Base-by-base conservation (phyloP, 228 moss, liverwort and hornwort species). In the Sphagnum magellanicum region DNA sequence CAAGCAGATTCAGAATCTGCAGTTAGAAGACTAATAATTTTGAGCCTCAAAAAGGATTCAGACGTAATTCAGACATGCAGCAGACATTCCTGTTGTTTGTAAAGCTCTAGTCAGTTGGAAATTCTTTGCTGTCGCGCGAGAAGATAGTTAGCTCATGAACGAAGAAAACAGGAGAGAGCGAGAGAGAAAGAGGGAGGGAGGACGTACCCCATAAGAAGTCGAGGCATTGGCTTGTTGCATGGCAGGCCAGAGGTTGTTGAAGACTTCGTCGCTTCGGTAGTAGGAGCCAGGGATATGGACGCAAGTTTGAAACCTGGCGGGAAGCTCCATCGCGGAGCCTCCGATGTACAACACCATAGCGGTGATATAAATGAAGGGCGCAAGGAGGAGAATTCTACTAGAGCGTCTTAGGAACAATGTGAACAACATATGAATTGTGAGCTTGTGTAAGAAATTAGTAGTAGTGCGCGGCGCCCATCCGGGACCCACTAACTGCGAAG, bases 331-430 rank as follows among this genome's bases (percentile, higher is more conserved):
- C 49, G 86, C 76, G 47, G 86, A 51, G 1, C 72, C 77, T n/a
- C 98, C 92, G 89, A 92, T 92, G 67, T 82, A 98, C 32, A 93
- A 64, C 71, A 97, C 74, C 86, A 93, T 87, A 4, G 89, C 93
- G 5, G 83, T 77, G 60, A 98, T 90, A 50, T 98, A 98, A 6
- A 93, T 75, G 53, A 98, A 81, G 14, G 98, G 98, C 8, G 87
- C 73, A 32, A 98, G 84, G 48, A 98, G 64, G 50, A 98, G 81
- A 66, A 92, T 67, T 32, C 32, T 32, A 10, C 79, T 81, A 74
- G 89, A 87, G 50, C 98, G 88, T 55, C 84, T 89, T 63, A 89
- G 52, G 59, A 98, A 67, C 74, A 84, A 83, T 1, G 93, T 79
- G 32, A 32, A 32, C 49, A 98, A 75, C 50, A 93, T 60, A 6